Evolutionary conservation across 345 rosid genomes (phyloP).

Genomic region (Eucalyptus paniculata): DNA sequence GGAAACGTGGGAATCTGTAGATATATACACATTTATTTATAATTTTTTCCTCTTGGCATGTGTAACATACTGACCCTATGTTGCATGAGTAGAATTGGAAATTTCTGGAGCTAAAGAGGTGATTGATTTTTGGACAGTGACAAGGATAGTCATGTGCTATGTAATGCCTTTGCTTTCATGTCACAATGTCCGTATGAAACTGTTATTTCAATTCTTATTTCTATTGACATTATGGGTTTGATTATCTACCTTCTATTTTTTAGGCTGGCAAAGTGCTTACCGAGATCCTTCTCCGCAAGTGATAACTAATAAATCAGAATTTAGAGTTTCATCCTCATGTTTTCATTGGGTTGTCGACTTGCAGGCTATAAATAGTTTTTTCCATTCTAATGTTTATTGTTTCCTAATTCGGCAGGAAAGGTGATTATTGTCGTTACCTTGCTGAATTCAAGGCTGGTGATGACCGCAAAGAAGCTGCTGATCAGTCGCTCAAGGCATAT

Average conservation of each 20-base stretch:
- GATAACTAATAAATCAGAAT: not conserved
- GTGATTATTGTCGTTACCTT: conserved; percentile 39
- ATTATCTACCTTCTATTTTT: not conserved
- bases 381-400: not conserved
- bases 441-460: conserved; percentile 35
- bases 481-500: conserved; percentile 44
- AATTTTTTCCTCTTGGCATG: not conserved
- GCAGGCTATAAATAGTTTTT: not conserved
- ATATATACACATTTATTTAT: not conserved
- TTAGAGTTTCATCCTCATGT: not conserved
- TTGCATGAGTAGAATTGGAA: not conserved
- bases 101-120: not conserved
- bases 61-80: not conserved
- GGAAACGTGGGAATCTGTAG: not conserved
- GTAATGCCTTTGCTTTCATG: not conserved
- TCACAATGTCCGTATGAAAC: not conserved
- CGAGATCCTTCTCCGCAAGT: not conserved
- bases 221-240: not conserved
- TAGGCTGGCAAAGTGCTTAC: not conserved
- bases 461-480: conserved; percentile 44
- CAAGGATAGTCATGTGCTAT: not conserved
- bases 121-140: not conserved
- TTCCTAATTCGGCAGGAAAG: conserved; percentile 23
- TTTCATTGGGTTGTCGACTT: not conserved
- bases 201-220: not conserved